Base-by-base conservation (phyloP, 495 filamentous ascomycete species). In the Neurospora cerealis region DNA sequence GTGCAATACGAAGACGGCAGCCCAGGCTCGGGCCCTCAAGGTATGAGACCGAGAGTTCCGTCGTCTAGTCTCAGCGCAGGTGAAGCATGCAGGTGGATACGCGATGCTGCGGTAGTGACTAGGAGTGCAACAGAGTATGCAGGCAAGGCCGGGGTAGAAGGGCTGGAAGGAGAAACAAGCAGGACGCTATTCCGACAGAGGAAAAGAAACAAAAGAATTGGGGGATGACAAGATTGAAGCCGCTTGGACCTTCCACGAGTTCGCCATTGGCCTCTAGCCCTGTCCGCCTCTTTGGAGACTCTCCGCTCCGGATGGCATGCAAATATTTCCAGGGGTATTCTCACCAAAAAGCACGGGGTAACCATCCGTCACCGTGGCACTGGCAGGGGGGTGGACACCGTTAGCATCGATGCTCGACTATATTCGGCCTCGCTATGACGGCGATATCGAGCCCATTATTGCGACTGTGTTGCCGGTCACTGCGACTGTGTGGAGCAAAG, bases 211-310 rank as follows among this genome's bases (percentile, higher is more conserved):
- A 74, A 73, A 73, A 79, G 79, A 77, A 77, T 54, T 11, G n/a
- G 46, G 76, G 73, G 76, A 74, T 48, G 75, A 72, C 69, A 74
- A 74, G 60, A 75, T 71, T 80, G 80, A 81, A 81, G 80, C 80
- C 78, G 78, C 79, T 80, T 76, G 78, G 78, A 77, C 76, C 71
- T 78, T 75, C 71, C 48, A 48, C 69, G 73, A 73, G 70, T 19
- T 73, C 39, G 72, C 24, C 72, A 75, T 73, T 72, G 75, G 32
- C 74, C 54, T 34, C 34, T 32, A 75, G 70, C 78, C 77, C 77
- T 78, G 76, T 62, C 66, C 28, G 37, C 17, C 69, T 15, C 11
- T 19, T 32, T 62, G 46, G 24, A 54, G 1, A 6, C 28, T 32
- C 54, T 34, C 54, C 54, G 54, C 54, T 62, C 54, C 54, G 54